phyloP scores from a whole-genome alignment of 768 basidiomycete genomes.

The Polyporus arcularius region DNA sequence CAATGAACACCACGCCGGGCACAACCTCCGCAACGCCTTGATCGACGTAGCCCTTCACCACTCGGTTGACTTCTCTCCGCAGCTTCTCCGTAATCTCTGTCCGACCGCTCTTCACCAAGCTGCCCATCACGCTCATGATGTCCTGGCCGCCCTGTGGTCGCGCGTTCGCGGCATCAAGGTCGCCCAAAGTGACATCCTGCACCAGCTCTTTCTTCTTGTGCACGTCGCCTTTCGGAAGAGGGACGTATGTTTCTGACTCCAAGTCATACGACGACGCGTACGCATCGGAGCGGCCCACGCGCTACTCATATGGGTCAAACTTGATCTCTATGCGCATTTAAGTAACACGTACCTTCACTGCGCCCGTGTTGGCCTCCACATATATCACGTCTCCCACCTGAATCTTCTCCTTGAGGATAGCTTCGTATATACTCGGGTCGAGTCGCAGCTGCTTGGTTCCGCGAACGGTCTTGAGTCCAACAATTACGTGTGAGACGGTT shows the following conservation, averaged over 20 bases:
- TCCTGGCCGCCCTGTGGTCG: slow-evolving; percentile 96
- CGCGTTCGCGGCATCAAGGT: slow-evolving; percentile 95
- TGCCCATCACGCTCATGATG: slow-evolving; percentile 97
- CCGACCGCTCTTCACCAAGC: slow-evolving; percentile 85
- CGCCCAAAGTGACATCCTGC: slow-evolving; percentile 92
- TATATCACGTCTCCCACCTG: slow-evolving; percentile 97
- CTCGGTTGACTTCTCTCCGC: slow-evolving; percentile 93
- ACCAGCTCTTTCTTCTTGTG: slow-evolving; percentile 96
- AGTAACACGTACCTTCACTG: slow-evolving; percentile 74
- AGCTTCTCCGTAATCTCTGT: slow-evolving; percentile 98
- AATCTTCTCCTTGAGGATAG: slow-evolving; percentile 96
- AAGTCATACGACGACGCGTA: slow-evolving; percentile 98
- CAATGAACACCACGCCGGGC: slow-evolving; percentile 97
- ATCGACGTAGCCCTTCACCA: slow-evolving; percentile 96
- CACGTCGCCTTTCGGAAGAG: slow-evolving; percentile 94
- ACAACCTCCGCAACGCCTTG: slow-evolving; percentile 98
- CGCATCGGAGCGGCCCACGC: slow-evolving; percentile 95
- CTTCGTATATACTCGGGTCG: slow-evolving; percentile 95
- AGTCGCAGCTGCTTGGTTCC: slow-evolving; percentile 91
- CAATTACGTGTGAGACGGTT: slow-evolving; percentile 96
- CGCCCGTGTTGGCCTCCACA: slow-evolving; percentile 90
- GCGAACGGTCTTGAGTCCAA: slow-evolving; percentile 87
- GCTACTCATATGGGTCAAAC: slow-evolving; percentile 43
- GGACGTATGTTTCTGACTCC: slow-evolving; percentile 98
- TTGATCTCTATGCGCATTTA: background rate